A percentile compares a stretch with the other conserved stretches of the same genome.
phyloP scores from a whole-genome alignment of 352 stramenopile genomes.

The Pythium folliculosum region DNA sequence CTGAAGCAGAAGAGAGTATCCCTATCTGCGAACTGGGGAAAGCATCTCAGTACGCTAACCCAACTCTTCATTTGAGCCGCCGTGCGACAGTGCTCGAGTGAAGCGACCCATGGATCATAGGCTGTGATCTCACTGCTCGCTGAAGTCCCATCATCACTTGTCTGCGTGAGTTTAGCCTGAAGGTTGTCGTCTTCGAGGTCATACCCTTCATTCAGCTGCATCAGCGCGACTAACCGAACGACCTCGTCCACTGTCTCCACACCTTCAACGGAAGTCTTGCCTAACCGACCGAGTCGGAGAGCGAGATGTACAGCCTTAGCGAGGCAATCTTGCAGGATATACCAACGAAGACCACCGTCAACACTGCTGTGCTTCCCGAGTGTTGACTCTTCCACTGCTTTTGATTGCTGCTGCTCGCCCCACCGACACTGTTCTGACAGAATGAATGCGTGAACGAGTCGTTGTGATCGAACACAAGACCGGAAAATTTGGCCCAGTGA shows the following conservation, averaged over 20 bases:
- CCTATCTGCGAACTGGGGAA: constrained; percentile 60
- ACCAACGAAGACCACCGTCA: constrained; percentile 65
- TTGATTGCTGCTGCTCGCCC: constrained; percentile 67
- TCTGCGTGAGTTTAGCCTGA: background rate
- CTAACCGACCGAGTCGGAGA: constrained; percentile 61
- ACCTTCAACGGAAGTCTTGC: constrained; percentile 60
- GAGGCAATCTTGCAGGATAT: constrained; percentile 72
- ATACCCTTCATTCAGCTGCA: constrained; percentile 75
- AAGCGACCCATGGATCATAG: constrained; percentile 56
- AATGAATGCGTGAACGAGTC: constrained; percentile 75
- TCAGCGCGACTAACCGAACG: constrained; percentile 66
- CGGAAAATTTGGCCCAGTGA: constrained; percentile 54
- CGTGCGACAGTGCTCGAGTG: constrained; percentile 67
- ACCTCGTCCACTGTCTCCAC: constrained; percentile 84
- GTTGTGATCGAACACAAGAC: constrained; percentile 58
- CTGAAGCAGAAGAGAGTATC: constrained; percentile 73
- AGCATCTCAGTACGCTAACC: constrained; percentile 49
- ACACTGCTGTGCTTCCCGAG: constrained; percentile 64
- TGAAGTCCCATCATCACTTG: background rate
- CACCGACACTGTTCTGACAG: constrained; percentile 66
- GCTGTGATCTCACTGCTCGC: constrained; percentile 17
- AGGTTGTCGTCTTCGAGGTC: constrained; percentile 47
- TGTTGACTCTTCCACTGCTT: constrained; percentile 68
- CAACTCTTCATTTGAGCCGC: constrained; percentile 70
- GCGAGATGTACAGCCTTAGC: constrained; percentile 75